Evolutionary conservation across 2,329 filamentous ascomycete genomes (phyloP).

Genomic region (Paraconiothyrium sp.): DNA sequence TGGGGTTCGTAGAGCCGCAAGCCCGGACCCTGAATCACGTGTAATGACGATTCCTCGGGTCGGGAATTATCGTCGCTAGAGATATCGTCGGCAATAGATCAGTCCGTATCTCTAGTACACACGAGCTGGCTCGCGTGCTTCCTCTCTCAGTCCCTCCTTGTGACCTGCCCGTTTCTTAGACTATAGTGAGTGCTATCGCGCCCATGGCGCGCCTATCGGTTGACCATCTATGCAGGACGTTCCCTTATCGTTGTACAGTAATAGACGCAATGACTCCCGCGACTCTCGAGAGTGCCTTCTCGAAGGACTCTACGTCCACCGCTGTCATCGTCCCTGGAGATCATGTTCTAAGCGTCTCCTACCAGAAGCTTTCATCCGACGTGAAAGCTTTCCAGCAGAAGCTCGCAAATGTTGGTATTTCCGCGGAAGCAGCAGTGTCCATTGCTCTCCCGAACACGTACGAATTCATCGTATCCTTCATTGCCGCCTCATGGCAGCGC

Average conservation of each 20-base stretch:
- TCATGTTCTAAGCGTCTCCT: constrained; percentile 73
- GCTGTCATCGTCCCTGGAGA: constrained; percentile 80
- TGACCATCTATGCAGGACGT: constrained; percentile 9
- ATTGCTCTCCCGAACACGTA: constrained; percentile 86
- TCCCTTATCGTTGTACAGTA: constrained; percentile 10
- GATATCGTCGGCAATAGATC: constrained; percentile 9
- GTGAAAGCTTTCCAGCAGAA: constrained; percentile 78
- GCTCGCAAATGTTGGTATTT: constrained; percentile 78
- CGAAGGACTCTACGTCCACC: constrained; percentile 59
- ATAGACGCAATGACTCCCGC: constrained; percentile 60
- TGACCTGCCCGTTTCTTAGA: neutral
- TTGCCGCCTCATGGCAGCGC: constrained; percentile 86
- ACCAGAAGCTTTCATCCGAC: constrained; percentile 72
- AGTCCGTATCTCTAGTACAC: constrained; percentile 17
- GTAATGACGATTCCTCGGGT: constrained; percentile 15
- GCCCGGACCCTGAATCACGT: constrained; percentile 11
- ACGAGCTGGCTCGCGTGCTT: constrained; percentile 32
- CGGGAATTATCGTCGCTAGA: neutral
- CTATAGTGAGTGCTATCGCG: constrained; percentile 14
- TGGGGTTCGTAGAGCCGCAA: neutral
- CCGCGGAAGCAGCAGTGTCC: constrained; percentile 75
- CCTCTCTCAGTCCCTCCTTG: constrained; percentile 6
- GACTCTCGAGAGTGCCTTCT: constrained; percentile 68
- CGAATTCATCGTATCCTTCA: constrained; percentile 87
- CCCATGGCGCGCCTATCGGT: neutral